Evolutionary conservation across 1,284 basidiomycete genomes (phyloP).

Genomic region (Pascua sp.): DNA sequence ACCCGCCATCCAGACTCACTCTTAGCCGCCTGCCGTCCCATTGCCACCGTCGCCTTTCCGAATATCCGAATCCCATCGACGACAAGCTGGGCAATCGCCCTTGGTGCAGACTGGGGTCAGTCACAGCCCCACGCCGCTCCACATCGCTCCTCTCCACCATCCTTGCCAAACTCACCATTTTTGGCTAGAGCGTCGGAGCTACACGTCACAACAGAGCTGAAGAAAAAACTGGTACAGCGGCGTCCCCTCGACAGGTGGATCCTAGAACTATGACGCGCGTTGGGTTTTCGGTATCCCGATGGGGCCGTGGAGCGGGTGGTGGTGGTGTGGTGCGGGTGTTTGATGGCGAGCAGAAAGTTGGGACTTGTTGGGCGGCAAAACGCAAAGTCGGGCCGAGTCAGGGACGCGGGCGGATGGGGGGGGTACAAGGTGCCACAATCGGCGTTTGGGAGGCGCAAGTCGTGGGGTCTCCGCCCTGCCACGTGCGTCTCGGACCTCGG

Average conservation of each 20-base stretch:
- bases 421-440: neutral
- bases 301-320: neutral
- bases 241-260: neutral
- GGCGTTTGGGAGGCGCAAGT: neutral
- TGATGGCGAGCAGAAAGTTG: neutral
- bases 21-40: slow-evolving; percentile 85
- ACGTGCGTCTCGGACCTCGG: too few relatives aligned
- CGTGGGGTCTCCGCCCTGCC: too few relatives aligned
- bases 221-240: too few relatives aligned
- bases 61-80: slow-evolving; percentile 51
- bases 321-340: neutral
- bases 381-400: neutral
- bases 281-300: too few relatives aligned
- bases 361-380: neutral
- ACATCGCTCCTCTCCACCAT: neutral
- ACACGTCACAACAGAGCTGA: neutral
- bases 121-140: too few relatives aligned
- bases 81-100: slow-evolving; percentile 36
- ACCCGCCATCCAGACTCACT: slow-evolving; percentile 61
- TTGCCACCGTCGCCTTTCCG: slow-evolving; percentile 86
- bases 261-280: neutral
- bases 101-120: slow-evolving; percentile 33
- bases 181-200: neutral
- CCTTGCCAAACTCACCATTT: slow-evolving; percentile 2
- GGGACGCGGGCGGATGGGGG: neutral